phyloP scores from a whole-genome alignment of 495 filamentous ascomycete genomes.

The Rhypophila decipiens region DNA sequence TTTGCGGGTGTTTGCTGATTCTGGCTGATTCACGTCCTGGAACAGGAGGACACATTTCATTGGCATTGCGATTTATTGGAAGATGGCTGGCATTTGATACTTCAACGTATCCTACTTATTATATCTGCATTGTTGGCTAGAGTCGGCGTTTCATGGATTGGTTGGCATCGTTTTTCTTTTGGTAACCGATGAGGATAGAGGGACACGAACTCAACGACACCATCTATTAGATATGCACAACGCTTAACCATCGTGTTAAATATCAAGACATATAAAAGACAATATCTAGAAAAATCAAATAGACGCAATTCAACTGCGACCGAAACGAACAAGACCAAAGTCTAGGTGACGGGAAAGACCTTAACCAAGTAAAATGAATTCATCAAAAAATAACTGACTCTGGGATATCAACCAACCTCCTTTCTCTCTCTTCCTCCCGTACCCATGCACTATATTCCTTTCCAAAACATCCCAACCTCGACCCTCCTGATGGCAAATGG shows the following conservation, averaged over 20 bases:
- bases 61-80: background rate
- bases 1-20: slow-evolving; percentile 46
- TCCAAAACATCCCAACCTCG: too few species aligned
- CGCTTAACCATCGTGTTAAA: slow-evolving; percentile 8
- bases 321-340: background rate
- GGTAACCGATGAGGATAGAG: background rate
- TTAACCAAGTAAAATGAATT: too few species aligned
- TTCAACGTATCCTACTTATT: slow-evolving; percentile 15
- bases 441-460: too few species aligned
- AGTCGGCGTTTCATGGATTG: background rate
- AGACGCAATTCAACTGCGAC: too few species aligned
- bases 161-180: slow-evolving; percentile 1
- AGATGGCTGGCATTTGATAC: slow-evolving; percentile 3
- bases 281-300: too few species aligned
- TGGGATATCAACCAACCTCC: too few species aligned
- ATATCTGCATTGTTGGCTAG: background rate
- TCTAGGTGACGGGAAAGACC: too few species aligned
- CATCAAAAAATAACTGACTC: too few species aligned
- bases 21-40: slow-evolving; percentile 2
- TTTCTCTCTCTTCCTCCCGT: too few species aligned
- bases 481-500: too few species aligned
- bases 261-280: background rate
- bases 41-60: slow-evolving; percentile 3
- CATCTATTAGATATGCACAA: slow-evolving; percentile 3
- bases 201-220: slow-evolving; percentile 7